Evolutionary conservation across 805 yeast species (phyloP).

Genomic region (Candida cerambycidarum): DNA sequence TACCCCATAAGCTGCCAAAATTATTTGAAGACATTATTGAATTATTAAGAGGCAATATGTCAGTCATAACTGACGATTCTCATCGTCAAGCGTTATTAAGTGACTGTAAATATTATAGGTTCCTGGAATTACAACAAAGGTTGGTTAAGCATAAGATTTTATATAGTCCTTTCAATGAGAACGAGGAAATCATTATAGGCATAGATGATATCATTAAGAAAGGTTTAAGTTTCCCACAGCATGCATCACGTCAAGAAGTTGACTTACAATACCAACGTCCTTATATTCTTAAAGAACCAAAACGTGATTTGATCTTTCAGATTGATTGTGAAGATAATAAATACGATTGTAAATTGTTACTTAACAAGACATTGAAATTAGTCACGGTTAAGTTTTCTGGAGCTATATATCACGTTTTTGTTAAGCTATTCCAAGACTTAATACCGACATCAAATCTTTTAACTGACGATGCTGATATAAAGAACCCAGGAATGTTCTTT

Average conservation of each 20-base stretch:
- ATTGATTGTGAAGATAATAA: slow-evolving; percentile 14
- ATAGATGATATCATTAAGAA: slow-evolving; percentile 35
- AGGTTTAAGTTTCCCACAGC: slow-evolving; percentile 9
- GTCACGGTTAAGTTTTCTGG: slow-evolving; percentile 27
- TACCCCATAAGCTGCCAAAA: slow-evolving; percentile 50
- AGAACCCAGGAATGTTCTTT: slow-evolving; percentile 18
- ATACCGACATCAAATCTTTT: slow-evolving; percentile 15
- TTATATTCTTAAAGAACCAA: slow-evolving; percentile 30
- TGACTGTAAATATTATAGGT: slow-evolving; percentile 78
- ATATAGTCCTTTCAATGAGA: slow-evolving; percentile 47
- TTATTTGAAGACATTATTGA: slow-evolving; percentile 57
- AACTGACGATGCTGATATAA: slow-evolving; percentile 16
- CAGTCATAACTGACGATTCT: slow-evolving; percentile 47
- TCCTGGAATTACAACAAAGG: slow-evolving; percentile 71
- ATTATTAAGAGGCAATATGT: slow-evolving; percentile 53
- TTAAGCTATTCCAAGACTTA: slow-evolving; percentile 24
- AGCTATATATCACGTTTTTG: slow-evolving; percentile 22
- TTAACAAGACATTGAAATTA: slow-evolving; percentile 27
- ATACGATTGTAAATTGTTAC: slow-evolving; percentile 32
- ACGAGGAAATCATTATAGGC: slow-evolving; percentile 58
- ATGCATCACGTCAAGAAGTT: slow-evolving; percentile 31
- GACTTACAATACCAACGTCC: slow-evolving; percentile 39
- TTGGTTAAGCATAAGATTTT: slow-evolving; percentile 52
- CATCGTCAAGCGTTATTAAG: slow-evolving; percentile 58
- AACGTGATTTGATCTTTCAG: slow-evolving; percentile 32